A percentile compares a stretch with the other conserved stretches of the same genome.
Evolutionary conservation across 106 monocot species (phyloP).

Genomic region (Acorus gramineus): DNA sequence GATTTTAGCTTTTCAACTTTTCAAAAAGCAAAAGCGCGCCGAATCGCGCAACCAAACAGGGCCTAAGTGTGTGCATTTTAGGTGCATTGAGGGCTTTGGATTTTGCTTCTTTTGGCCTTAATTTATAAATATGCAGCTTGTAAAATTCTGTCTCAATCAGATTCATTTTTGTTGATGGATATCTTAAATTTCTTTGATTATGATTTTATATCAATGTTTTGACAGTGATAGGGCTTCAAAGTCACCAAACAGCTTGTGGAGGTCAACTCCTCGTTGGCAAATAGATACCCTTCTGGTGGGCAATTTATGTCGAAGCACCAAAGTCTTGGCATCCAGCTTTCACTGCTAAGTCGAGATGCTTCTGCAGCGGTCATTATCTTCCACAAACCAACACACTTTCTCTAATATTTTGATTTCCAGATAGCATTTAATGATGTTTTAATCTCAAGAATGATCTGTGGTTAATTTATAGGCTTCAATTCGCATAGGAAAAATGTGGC

Average conservation of each 20-base stretch:
- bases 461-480: conserved; percentile 67
- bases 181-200: too few relatives aligned
- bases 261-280: conserved; percentile 50
- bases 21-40: too few relatives aligned
- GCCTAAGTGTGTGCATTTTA: too few relatives aligned
- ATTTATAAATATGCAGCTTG: too few relatives aligned
- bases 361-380: conserved; percentile 77
- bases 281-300: conserved; percentile 42
- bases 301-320: conserved; percentile 82
- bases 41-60: too few relatives aligned
- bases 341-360: conserved; percentile 89
- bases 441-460: conserved; percentile 17
- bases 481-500: conserved; percentile 67
- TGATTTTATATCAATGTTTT: too few relatives aligned
- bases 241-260: conserved; percentile 51
- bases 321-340: conserved; percentile 87
- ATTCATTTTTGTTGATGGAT: too few relatives aligned
- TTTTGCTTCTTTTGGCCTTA: too few relatives aligned
- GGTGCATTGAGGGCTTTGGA: too few relatives aligned
- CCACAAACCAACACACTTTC: conserved; percentile 1
- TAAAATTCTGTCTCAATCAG: too few relatives aligned
- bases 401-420: neutral
- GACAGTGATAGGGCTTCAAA: conserved; percentile 64
- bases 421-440: neutral
- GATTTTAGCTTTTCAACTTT: too few relatives aligned